Conservation (phyloP, 805 yeast genomes). For the Saccharomycopsis fibuligera region DNA sequence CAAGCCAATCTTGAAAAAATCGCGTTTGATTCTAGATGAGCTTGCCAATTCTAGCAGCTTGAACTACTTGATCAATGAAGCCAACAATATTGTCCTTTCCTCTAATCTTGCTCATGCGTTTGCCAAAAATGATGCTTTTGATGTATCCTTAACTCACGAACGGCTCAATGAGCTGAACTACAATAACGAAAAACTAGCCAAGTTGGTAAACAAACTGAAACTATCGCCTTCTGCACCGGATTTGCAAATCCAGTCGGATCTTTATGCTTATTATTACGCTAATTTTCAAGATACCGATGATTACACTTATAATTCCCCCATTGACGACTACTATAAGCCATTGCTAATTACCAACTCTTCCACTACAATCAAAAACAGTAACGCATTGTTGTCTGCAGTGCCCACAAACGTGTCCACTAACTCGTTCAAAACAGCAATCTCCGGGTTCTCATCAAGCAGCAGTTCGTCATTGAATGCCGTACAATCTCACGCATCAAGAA, state of each 20-base stretch:
- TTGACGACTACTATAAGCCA: slow-evolving; percentile 5
- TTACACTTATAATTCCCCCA: background rate
- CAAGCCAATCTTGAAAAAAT: slow-evolving; percentile 34
- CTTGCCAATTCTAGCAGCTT: slow-evolving; percentile 33
- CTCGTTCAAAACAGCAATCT: background rate
- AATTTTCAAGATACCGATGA: background rate
- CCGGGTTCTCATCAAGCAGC: background rate
- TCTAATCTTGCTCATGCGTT: slow-evolving; percentile 25
- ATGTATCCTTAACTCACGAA: background rate
- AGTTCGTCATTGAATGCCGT: background rate
- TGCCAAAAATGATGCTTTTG: background rate
- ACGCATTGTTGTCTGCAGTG: background rate
- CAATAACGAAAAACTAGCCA: slow-evolving; percentile 3
- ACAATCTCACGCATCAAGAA: too few species aligned
- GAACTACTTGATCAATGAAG: slow-evolving; percentile 27
- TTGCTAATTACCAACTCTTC: slow-evolving; percentile 6
- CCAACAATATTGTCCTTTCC: slow-evolving; percentile 25
- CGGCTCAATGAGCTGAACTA: slow-evolving; percentile 18
- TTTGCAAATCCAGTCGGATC: background rate
- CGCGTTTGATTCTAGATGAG: slow-evolving; percentile 42
- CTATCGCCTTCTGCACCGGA: background rate
- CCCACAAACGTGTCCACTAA: background rate
- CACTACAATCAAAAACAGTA: slow-evolving; percentile 7
- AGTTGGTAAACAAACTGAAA: background rate
- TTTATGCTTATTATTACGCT: slow-evolving; percentile 8